A percentile compares a stretch with the other conserved stretches of the same genome.
Conservation (phyloP, 2,329 filamentous ascomycete species). For the Coniochaeta sp. region DNA sequence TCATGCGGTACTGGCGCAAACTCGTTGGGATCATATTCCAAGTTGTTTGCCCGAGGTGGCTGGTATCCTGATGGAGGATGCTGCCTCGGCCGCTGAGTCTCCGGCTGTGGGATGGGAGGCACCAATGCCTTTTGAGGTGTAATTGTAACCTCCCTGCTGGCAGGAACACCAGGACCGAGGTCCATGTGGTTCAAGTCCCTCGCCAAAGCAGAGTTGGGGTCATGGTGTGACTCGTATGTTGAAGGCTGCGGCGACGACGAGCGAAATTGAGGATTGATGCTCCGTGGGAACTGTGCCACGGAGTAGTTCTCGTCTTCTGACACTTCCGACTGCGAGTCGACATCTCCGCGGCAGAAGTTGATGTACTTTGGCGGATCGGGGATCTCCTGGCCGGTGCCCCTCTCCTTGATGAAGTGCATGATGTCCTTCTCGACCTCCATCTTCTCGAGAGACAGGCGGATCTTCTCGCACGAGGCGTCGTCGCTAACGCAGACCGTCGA, state of each 20-base stretch:
- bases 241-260: constrained; percentile 96
- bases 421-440: constrained; percentile 98
- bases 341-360: constrained; percentile 92
- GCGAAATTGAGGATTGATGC: constrained; percentile 91
- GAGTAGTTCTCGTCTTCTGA: constrained; percentile 88
- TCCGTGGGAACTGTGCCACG: constrained; percentile 90
- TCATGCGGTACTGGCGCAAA: constrained; percentile 76
- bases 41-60: constrained; percentile 15
- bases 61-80: constrained; percentile 16
- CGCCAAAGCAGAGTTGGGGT: constrained; percentile 68
- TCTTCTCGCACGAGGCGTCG: constrained; percentile 93
- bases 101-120: constrained; percentile 11
- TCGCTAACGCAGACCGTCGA: constrained; percentile 98
- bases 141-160: constrained; percentile 41
- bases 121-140: constrained; percentile 42
- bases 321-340: constrained; percentile 73
- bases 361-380: constrained; percentile 96
- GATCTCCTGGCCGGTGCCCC: constrained; percentile 92
- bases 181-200: constrained; percentile 59
- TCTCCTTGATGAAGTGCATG: constrained; percentile 75
- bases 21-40: constrained; percentile 47
- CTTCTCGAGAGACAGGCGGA: constrained; percentile 84
- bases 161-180: constrained; percentile 25
- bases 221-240: constrained; percentile 85
- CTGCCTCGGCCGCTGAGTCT: constrained; percentile 9